Conservation (phyloP, 768 basidiomycete species). For the Tylopilus vinaceipallidus region DNA sequence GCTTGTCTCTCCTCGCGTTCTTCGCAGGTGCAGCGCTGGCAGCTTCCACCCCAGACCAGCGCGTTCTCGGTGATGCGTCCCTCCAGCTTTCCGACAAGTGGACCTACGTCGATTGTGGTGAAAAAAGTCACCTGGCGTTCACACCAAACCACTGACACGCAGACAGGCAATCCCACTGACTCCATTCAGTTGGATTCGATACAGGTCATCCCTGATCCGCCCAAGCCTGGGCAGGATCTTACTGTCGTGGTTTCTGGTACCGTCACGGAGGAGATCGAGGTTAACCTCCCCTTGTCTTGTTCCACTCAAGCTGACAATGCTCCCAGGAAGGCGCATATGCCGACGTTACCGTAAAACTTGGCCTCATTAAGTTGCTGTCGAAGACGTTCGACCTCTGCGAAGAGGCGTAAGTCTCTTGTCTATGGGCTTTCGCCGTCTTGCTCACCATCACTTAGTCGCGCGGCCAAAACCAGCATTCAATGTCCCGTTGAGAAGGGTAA, state of each 20-base stretch:
- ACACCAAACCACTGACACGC: slow-evolving; percentile 1
- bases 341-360: slow-evolving; percentile 90
- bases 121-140: slow-evolving; percentile 26
- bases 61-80: slow-evolving; percentile 28
- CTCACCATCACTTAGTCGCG: slow-evolving; percentile 47
- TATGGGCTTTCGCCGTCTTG: background rate
- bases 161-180: slow-evolving; percentile 44
- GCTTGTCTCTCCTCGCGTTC: slow-evolving; percentile 30
- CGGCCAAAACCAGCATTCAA: slow-evolving; percentile 70
- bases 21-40: slow-evolving; percentile 28
- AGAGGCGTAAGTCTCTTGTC: slow-evolving; percentile 74
- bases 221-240: slow-evolving; percentile 80
- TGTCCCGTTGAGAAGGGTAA: slow-evolving; percentile 79
- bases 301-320: slow-evolving; percentile 9
- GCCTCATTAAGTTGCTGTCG: slow-evolving; percentile 81
- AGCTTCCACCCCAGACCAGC: slow-evolving; percentile 27
- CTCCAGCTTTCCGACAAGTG: slow-evolving; percentile 48
- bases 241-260: slow-evolving; percentile 77
- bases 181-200: slow-evolving; percentile 70
- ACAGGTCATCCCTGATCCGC: slow-evolving; percentile 79
- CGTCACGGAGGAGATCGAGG: slow-evolving; percentile 62
- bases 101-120: slow-evolving; percentile 76
- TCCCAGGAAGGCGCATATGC: slow-evolving; percentile 86
- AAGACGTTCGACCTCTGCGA: slow-evolving; percentile 89
- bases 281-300: slow-evolving; percentile 30